Evolutionary conservation across 331 rosid genomes (phyloP), one percentile per base, ranked within the genome.

Genomic region (Rhamnella rubrinervis): DNA sequence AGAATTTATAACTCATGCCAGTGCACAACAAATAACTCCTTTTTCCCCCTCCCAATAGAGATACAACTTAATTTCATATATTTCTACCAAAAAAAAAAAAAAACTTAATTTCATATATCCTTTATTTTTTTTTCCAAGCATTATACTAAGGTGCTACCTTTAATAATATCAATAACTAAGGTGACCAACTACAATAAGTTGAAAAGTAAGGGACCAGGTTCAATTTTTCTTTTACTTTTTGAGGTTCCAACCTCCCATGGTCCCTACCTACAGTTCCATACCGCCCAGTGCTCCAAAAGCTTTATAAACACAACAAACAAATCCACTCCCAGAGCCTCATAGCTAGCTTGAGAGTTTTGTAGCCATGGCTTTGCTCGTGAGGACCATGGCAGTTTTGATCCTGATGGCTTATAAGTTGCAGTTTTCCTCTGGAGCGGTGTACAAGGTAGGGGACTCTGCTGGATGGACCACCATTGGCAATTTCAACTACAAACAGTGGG

Each of bases 401-500:
- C 56, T 70, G 55, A 65, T 72, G 74, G 80, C 69, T 18, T 31
- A 31, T 31, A 17, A 63, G 58, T 8, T 82, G 71, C 55, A 75
- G 65, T 40, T 80, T 40, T 82, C 87, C 64, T 10, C 52, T 68
- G 92, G 80, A n/a, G 87, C 85, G 39, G 83, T 86, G 1, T 70
- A 87, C 84, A 86, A 86, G 77, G 92, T 89, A 65, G 98, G 98
- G 49, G 92, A 84, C 67, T 83, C 95, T 59, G 69, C 80, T 25
- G 98, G 96, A 6, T 92, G 98, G 98, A 89, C 96, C 58, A 84
- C 85, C 35, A 66, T 85, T 52, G 88, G 84, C 46, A 73, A 77
- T 41, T 78, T 89, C 19, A 69, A 89, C 68, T 92, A 92, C 81
- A 83, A 62, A 35, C 71, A 78, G 8, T 92, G 98, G 98, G 75